Base-by-base conservation (phyloP, 768 basidiomycete genomes). In the Chalciporus pseudorubinellus region DNA sequence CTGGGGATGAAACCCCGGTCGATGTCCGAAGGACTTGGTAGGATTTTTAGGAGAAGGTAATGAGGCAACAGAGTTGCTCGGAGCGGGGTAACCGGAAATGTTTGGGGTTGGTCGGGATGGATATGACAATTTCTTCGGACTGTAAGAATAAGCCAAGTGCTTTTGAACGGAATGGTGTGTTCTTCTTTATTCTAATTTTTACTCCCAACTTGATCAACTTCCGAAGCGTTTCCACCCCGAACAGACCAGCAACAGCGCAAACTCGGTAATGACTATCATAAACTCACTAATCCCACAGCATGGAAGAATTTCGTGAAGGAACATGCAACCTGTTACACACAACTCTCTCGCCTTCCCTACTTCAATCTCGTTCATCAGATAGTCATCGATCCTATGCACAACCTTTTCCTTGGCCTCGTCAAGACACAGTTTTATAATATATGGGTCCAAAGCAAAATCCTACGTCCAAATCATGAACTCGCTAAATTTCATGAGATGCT, bases 301-400 rank as follows among this genome's bases (percentile, higher is more conserved):
- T 9, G 14, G 18, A 51, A 51, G 14, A 36, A 34, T 10, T 51
- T 51, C 9, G 43, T 51, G 2, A 51, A 51, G 8, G 50, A 51
- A 13, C n/a, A 19, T 9, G 22, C 50, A 9, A 51, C 50, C 8
- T 19, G 24, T 16, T 51, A 44, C 7, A 34, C 67, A 4, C 56
- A 60, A 20, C 42, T 73, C 1, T 47, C 66, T 2, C 46, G 58
- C 11, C 66, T 75, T 6, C 67, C 70, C 3, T 73, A 74, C 53
- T 73, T 66, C 55, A 55, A 71, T 39, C 60, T 65, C 4, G 59
- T 63, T 14, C 50, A 42, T 3, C 65, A 59, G 28, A 52, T 60
- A 4, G 59, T 70, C 0, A 58, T 71, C n/a, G 72, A 75, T 43
- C 51, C 67, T 3, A 74, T 75, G 72, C 74, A 75, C 44, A 60